Conservation (phyloP, 129 eudicot genomes). For the Flaveria linearis region DNA sequence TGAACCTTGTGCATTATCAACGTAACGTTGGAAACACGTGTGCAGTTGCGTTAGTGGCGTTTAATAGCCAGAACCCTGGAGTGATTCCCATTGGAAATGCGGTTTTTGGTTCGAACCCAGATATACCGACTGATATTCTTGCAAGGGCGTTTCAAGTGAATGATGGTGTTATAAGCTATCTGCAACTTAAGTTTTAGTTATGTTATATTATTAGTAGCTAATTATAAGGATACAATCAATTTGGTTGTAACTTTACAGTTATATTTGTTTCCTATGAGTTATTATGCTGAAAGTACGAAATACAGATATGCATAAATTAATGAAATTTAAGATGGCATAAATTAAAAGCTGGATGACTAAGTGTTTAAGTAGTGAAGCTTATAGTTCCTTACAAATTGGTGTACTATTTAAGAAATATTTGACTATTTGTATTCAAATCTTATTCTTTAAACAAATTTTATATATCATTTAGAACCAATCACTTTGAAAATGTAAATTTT, state of each 20-base stretch:
- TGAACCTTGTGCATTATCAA: constrained; percentile 41
- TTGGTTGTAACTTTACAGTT: too few relatives aligned
- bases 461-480: too few relatives aligned
- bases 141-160: constrained; percentile 39
- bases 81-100: constrained; percentile 32
- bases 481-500: too few relatives aligned
- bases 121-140: constrained; percentile 37
- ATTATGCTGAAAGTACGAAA: too few relatives aligned
- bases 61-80: constrained; percentile 46
- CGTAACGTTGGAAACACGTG: constrained; percentile 25
- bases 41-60: constrained; percentile 38
- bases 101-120: constrained; percentile 43
- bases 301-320: too few relatives aligned
- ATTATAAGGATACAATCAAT: neutral
- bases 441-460: too few relatives aligned
- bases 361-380: neutral
- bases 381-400: neutral
- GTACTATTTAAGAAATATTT: too few relatives aligned
- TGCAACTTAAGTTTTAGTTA: constrained; percentile 34
- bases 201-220: neutral
- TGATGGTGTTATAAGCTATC: constrained; percentile 26
- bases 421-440: too few relatives aligned
- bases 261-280: too few relatives aligned
- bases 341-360: neutral
- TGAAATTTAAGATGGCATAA: neutral